A percentile compares a stretch with the other conserved stretches of the same genome.
phyloP scores from a whole-genome alignment of 305 asterid species.

The Fraxinus paxiana region DNA sequence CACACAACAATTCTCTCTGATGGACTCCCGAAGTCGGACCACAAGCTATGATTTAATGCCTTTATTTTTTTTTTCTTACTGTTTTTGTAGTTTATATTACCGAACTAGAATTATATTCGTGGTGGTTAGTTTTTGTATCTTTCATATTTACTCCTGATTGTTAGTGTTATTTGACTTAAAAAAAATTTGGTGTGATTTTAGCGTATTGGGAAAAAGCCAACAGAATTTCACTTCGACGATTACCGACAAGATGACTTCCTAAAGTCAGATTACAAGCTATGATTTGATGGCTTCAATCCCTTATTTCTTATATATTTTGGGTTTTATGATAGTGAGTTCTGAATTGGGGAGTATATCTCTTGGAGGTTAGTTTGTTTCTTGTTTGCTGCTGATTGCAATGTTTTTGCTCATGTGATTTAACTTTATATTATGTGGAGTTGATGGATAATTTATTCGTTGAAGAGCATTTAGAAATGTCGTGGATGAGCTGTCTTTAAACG shows the following conservation, averaged over 20 bases:
- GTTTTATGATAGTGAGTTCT: not conserved
- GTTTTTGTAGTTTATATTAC: slow-evolving; percentile 5
- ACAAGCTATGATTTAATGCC: slow-evolving; percentile 25
- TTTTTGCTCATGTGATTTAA: not conserved
- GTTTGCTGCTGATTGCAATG: not conserved
- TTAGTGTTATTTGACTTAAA: not conserved
- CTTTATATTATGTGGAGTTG: not conserved
- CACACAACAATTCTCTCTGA: slow-evolving; percentile 16
- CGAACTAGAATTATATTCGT: not conserved
- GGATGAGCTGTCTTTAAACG: not conserved
- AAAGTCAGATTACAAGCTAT: not conserved
- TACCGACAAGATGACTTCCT: not conserved
- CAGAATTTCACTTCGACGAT: not conserved
- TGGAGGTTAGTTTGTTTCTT: not conserved
- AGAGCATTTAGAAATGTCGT: not conserved
- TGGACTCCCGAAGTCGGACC: slow-evolving; percentile 29
- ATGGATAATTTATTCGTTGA: not conserved
- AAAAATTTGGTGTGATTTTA: not conserved
- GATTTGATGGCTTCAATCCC: not conserved
- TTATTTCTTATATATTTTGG: not conserved
- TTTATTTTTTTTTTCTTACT: not conserved
- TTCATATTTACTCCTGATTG: not conserved
- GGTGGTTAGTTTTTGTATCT: not conserved
- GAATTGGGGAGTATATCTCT: not conserved
- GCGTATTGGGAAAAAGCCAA: not conserved